phyloP scores from a whole-genome alignment of 768 basidiomycete species.

The Psilocybe cyanescens region DNA sequence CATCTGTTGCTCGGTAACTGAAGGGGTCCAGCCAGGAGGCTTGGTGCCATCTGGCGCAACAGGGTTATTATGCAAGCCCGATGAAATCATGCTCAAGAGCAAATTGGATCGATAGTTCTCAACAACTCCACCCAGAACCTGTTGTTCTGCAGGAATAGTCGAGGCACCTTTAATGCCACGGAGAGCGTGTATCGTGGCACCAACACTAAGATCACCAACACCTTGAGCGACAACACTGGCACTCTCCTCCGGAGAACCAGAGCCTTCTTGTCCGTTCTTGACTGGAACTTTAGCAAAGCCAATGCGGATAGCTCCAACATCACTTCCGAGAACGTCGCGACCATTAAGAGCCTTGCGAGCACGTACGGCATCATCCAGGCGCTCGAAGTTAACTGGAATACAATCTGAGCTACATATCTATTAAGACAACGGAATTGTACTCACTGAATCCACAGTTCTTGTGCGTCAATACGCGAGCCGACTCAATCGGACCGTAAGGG shows the following conservation, averaged over 20 bases:
- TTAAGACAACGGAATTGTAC: slow-evolving; percentile 31
- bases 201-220: slow-evolving; percentile 83
- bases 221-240: slow-evolving; percentile 75
- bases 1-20: slow-evolving; percentile 95
- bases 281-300: slow-evolving; percentile 97
- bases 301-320: slow-evolving; percentile 96
- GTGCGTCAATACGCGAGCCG: slow-evolving; percentile 92
- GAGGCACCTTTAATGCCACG: slow-evolving; percentile 90
- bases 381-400: slow-evolving; percentile 90
- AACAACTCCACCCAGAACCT: slow-evolving; percentile 87
- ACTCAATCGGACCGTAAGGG: slow-evolving; percentile 97
- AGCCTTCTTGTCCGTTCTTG: slow-evolving; percentile 77
- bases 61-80: slow-evolving; percentile 66
- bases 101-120: slow-evolving; percentile 96
- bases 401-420: slow-evolving; percentile 8
- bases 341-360: slow-evolving; percentile 96
- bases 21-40: slow-evolving; percentile 67
- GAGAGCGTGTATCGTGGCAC: slow-evolving; percentile 86
- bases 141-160: slow-evolving; percentile 90
- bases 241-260: slow-evolving; percentile 62
- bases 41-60: slow-evolving; percentile 62
- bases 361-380: slow-evolving; percentile 93
- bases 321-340: slow-evolving; percentile 92
- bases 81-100: slow-evolving; percentile 84
- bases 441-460: slow-evolving; percentile 94